phyloP scores from a whole-genome alignment of 345 rosid species.

The Citrus inodora region DNA sequence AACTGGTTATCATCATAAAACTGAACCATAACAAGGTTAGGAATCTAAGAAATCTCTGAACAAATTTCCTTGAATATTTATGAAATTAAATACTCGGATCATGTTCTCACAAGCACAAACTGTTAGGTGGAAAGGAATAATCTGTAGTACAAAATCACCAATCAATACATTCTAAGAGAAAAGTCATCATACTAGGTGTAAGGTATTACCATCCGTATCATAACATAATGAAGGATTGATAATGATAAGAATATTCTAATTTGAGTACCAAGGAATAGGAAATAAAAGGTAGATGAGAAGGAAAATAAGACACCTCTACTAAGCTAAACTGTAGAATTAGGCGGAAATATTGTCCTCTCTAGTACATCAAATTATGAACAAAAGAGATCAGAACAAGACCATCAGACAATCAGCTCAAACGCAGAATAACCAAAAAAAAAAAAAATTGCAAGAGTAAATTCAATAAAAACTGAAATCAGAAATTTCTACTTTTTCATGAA shows the following conservation, averaged over 20 bases:
- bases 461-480: background rate
- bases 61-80: background rate
- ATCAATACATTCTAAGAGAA: background rate
- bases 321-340: background rate
- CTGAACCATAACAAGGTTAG: background rate
- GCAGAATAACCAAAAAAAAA: background rate
- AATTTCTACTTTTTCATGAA: background rate
- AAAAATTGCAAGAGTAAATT: background rate
- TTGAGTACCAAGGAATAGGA: background rate
- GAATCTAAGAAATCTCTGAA: background rate
- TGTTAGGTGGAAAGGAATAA: background rate
- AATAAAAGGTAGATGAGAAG: background rate
- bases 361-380: background rate
- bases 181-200: background rate
- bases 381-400: background rate
- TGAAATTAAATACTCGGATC: background rate
- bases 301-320: background rate
- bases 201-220: background rate
- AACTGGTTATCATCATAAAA: background rate
- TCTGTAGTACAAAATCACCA: background rate
- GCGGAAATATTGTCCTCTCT: background rate
- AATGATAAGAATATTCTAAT: background rate
- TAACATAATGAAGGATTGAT: background rate
- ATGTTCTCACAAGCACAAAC: background rate
- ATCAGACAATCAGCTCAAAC: background rate